Conservation (phyloP, 1,284 basidiomycete genomes). For the Bondarzewia mesenterica region DNA sequence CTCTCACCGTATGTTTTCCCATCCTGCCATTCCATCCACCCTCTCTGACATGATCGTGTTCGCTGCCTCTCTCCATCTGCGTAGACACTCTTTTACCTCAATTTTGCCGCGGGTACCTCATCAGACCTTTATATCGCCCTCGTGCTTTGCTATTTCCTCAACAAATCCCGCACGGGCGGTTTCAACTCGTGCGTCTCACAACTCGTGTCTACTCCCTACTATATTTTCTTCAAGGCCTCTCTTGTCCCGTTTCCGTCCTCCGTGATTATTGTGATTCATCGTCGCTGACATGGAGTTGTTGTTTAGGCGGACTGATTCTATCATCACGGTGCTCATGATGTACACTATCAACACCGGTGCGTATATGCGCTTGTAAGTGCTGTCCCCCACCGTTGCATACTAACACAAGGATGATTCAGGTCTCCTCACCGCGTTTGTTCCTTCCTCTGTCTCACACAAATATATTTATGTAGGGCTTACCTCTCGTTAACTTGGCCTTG, state of each 20-base stretch:
- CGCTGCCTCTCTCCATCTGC: neutral
- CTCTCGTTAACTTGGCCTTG: too few species aligned
- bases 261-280: neutral
- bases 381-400: too few species aligned
- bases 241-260: neutral
- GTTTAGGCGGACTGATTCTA: slow-evolving; percentile 23
- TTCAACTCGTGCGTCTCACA: slow-evolving; percentile 22
- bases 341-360: slow-evolving; percentile 30
- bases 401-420: slow-evolving; percentile 12
- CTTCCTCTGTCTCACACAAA: neutral
- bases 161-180: slow-evolving; percentile 23
- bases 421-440: slow-evolving; percentile 41
- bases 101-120: slow-evolving; percentile 18
- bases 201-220: neutral
- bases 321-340: slow-evolving; percentile 26
- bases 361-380: slow-evolving; percentile 6
- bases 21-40: neutral
- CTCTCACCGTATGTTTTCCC: neutral
- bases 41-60: neutral
- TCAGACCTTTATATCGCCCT: slow-evolving; percentile 27
- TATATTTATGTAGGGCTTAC: slow-evolving; percentile 3
- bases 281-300: neutral
- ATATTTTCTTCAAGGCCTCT: slow-evolving; percentile 6
- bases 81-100: slow-evolving; percentile 19
- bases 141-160: slow-evolving; percentile 25